Conservation (phyloP, 202 grass and related monocot genomes). For the Dendrocalamus latiflorus region DNA sequence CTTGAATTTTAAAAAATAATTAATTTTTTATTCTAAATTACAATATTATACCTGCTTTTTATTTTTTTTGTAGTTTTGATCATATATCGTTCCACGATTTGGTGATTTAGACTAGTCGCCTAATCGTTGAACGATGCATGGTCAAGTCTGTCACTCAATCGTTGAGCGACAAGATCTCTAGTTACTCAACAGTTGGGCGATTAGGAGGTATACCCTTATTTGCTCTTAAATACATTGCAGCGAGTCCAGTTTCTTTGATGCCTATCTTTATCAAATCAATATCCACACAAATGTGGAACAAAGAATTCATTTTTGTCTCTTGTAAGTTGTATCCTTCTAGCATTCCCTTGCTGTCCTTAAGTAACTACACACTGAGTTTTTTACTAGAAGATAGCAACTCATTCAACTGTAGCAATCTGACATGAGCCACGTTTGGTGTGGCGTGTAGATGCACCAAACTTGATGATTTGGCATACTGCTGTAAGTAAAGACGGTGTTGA, state of each 20-base stretch:
- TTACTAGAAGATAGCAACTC: not conserved
- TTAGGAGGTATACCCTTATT: not conserved
- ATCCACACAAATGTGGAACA: conserved; percentile 7
- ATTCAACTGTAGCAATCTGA: conserved; percentile 19
- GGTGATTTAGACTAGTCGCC: too few species aligned
- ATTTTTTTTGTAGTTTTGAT: too few species aligned
- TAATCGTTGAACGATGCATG: rapidly evolving
- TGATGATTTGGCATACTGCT: conserved; percentile 30
- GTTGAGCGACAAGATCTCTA: too few species aligned
- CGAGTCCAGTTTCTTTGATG: not conserved
- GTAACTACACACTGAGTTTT: not conserved
- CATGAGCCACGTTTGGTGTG: conserved; percentile 41
- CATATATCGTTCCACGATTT: too few species aligned
- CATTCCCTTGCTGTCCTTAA: not conserved
- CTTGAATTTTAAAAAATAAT: not conserved
- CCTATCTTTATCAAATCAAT: not conserved
- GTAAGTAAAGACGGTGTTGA: conserved; percentile 21
- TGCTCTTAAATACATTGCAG: not conserved
- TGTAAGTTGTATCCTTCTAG: not conserved
- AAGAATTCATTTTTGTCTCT: not conserved
- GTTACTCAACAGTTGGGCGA: too few species aligned
- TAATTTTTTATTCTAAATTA: too few species aligned
- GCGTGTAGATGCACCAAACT: conserved; percentile 34
- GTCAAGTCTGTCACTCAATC: too few species aligned
- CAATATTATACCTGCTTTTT: too few species aligned